These are phyloP conservation scores for Athelia psychrophila DNA, from an alignment of 1,284 basidiomycete genomes.

Conservation along the genomic window DNA sequence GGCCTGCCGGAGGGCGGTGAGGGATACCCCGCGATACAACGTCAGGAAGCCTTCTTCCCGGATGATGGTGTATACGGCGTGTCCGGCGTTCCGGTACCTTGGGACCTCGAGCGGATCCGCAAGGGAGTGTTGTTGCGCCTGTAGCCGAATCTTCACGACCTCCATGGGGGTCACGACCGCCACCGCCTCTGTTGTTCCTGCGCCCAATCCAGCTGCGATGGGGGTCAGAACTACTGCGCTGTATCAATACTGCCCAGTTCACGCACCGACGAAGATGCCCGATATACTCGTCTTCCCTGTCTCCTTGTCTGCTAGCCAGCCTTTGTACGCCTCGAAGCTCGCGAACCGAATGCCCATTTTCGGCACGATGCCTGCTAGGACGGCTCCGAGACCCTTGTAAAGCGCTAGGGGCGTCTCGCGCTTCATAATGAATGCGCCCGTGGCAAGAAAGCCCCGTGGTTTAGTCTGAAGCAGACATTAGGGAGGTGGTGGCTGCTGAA, in stretches of 20 bases:
- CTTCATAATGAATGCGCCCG: slow-evolving; percentile 85
- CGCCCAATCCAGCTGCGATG: slow-evolving; percentile 80
- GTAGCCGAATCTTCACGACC: slow-evolving; percentile 97
- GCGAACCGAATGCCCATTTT: slow-evolving; percentile 99
- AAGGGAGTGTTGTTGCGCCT: slow-evolving; percentile 97
- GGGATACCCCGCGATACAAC: slow-evolving; percentile 89
- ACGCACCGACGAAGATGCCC: slow-evolving; percentile 76
- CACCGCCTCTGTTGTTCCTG: slow-evolving; percentile 93
- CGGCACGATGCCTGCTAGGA: slow-evolving; percentile 94
- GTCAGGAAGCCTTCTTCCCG: slow-evolving; percentile 88
- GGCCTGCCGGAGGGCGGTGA: slow-evolving; percentile 95
- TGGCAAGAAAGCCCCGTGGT: slow-evolving; percentile 91
- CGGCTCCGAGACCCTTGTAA: slow-evolving; percentile 99
- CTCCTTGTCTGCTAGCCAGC: slow-evolving; percentile 68
- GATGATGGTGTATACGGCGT: slow-evolving; percentile 94
- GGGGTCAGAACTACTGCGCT: too few relatives aligned
- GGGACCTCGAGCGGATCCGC: slow-evolving; percentile 95
- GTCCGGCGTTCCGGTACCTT: slow-evolving; percentile 94
- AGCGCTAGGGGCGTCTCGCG: slow-evolving; percentile 94
- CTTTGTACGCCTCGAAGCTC: slow-evolving; percentile 95
- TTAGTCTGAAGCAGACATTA: slow-evolving; percentile 63
- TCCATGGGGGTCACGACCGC: slow-evolving; percentile 98
- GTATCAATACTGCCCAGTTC: too few relatives aligned
- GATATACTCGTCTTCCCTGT: slow-evolving; percentile 79
- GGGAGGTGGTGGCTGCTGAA: slow-evolving; percentile 1